Conservation (phyloP, 768 basidiomycete genomes). For the Omphalotus guepiniiformis region DNA sequence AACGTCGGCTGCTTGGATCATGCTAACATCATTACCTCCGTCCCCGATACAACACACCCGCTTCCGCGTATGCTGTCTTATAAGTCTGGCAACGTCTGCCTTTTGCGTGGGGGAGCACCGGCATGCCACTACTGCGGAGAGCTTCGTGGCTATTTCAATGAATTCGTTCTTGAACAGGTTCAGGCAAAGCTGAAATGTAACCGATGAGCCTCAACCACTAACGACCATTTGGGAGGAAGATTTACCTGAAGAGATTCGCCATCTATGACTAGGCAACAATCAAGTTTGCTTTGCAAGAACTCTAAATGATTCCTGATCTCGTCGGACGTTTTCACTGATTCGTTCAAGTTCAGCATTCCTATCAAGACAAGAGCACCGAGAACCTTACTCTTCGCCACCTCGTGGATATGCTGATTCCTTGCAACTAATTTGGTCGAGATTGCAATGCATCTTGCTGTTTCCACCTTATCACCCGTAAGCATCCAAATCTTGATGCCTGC, state of each 20-base stretch:
- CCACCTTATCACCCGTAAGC: constrained; percentile 98
- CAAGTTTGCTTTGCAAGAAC: constrained; percentile 89
- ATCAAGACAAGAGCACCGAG: constrained; percentile 2
- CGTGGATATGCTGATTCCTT: constrained; percentile 95
- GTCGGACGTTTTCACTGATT: constrained; percentile 79
- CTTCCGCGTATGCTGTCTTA: constrained; percentile 86
- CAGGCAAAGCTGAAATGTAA: constrained; percentile 84
- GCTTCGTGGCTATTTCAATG: constrained; percentile 92
- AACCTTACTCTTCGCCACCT: constrained; percentile 82
- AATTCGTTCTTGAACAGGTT: constrained; percentile 92
- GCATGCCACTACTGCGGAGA: constrained; percentile 95
- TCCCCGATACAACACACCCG: constrained; percentile 99
- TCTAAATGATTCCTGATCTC: constrained; percentile 86
- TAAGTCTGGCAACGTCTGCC: constrained; percentile 93
- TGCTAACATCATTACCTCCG: constrained; percentile 98
- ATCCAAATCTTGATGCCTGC: constrained; percentile 99
- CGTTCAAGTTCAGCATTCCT: constrained; percentile 3
- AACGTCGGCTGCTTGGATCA: constrained; percentile 99
- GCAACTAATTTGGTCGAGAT: constrained; percentile 96
- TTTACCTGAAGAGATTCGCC: constrained; percentile 91
- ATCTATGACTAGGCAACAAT: constrained; percentile 98
- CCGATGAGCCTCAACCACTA: too few species aligned
- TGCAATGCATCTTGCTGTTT: constrained; percentile 97
- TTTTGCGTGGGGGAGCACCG: constrained; percentile 99
- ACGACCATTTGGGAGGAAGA: constrained; percentile 1